Evolutionary conservation across 176 grass and related monocot genomes (phyloP), one percentile per base, ranked within the genome.

Genomic region (Bolboschoenus planiculmis): DNA sequence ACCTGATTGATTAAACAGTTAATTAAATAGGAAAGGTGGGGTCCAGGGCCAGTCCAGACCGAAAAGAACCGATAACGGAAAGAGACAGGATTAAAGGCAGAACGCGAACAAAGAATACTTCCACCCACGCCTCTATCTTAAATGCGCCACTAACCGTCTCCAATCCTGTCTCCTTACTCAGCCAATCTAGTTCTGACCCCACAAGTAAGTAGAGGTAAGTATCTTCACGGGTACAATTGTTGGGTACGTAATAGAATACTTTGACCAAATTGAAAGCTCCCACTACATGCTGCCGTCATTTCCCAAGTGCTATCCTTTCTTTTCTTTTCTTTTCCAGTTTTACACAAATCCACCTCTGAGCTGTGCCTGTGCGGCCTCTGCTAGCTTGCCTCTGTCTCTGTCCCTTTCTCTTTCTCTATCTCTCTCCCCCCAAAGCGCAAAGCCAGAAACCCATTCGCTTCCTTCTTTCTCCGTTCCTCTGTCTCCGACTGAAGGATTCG

Each of bases 221-320:
- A 36, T 13, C 7, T 65, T 65, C 1, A 18, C 4, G 7, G 26
- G 60, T 34, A 64, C n/a, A n/a, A n/a, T n/a, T n/a, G 60, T 64
- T 14, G 29, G 13, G 29, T 13, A 6, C 60, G 1, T 15, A 3
- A 34, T 64, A 16, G 26, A 3, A 34, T 16, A 34, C 18, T 4
- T 64, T 64, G 8, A 34, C n/a, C 13, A 30, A 57, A 57, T 57
- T 30, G 43, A 73, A 37, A 73, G 67, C 5, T 8, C 5, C 42
- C 5, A 44, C 42, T 23, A 87, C 61, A 53, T 44, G 80, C 46
- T 79, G 60, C 87, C 83, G 92, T 87, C 89, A 83, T 78, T 88
- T 77, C 33, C 31, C 37, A 34, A 75, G 36, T 55, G 30, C 24
- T 44, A 7, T 26, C 56, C 48, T 20, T 78, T 78, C 58, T 65